Conservation (phyloP, 306 rosid genomes). For the Hippophae rhamnoides region DNA sequence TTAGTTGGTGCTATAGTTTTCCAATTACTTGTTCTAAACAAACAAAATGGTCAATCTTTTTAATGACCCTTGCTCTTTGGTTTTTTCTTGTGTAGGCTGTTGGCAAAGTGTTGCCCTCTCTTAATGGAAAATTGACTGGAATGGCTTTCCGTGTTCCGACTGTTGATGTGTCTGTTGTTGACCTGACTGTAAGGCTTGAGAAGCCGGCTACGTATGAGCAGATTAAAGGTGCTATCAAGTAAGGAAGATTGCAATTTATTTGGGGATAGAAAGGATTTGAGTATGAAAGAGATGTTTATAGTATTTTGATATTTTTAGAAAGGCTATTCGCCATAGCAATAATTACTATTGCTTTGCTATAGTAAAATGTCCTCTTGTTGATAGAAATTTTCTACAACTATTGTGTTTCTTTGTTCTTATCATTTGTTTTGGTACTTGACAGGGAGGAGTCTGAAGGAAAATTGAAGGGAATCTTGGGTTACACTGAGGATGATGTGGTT, state of each 20-base stretch:
- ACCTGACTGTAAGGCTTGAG: constrained; percentile 81
- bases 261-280: too few relatives aligned
- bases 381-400: not conserved
- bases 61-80: too few relatives aligned
- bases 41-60: too few relatives aligned
- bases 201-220: constrained; percentile 68
- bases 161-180: constrained; percentile 90
- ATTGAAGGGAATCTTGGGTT: constrained; percentile 85
- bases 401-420: not conserved
- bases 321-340: too few relatives aligned
- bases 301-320: too few relatives aligned
- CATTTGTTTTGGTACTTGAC: constrained; percentile 2
- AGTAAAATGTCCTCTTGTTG: too few relatives aligned
- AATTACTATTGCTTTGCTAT: too few relatives aligned
- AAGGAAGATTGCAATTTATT: constrained; percentile 2
- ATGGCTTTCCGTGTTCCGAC: constrained; percentile 97
- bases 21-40: too few relatives aligned
- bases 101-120: constrained; percentile 77
- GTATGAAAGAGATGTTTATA: too few relatives aligned
- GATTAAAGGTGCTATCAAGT: constrained; percentile 86
- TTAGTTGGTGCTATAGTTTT: not conserved
- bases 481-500: constrained; percentile 78
- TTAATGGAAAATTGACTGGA: constrained; percentile 91
- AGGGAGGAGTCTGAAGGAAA: constrained; percentile 89
- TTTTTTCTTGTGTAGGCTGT: constrained; percentile 52